Conservation (phyloP, 208 protist genomes). For the Trypanosoma platydactyli region DNA sequence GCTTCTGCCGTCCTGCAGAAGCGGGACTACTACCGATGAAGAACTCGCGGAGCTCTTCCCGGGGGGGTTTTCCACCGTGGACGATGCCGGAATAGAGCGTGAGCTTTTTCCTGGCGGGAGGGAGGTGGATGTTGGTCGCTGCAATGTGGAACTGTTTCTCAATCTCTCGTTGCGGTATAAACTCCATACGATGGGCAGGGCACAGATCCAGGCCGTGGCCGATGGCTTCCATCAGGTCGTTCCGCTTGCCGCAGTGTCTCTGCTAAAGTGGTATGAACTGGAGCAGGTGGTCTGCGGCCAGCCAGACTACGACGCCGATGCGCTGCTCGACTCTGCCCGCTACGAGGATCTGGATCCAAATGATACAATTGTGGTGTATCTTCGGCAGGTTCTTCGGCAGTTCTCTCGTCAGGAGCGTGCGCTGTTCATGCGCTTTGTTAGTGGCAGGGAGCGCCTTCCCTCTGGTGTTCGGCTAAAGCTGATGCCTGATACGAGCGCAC, state of each 20-base stretch:
- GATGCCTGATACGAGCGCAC: slow-evolving; percentile 57
- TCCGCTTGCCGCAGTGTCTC: slow-evolving; percentile 53
- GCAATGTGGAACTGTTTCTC: slow-evolving; percentile 71
- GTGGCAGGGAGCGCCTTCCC: slow-evolving; percentile 83
- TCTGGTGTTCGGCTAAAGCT: slow-evolving; percentile 77
- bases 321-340: slow-evolving; percentile 74
- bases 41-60: slow-evolving; percentile 58
- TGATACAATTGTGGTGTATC: slow-evolving; percentile 64
- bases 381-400: slow-evolving; percentile 75
- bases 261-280: slow-evolving; percentile 90
- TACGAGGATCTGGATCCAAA: slow-evolving; percentile 70
- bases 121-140: slow-evolving; percentile 42
- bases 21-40: slow-evolving; percentile 27
- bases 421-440: slow-evolving; percentile 92
- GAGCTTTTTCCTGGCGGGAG: slow-evolving; percentile 47
- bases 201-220: slow-evolving; percentile 66
- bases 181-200: slow-evolving; percentile 41
- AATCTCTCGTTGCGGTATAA: slow-evolving; percentile 54
- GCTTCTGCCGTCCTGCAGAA: slow-evolving; percentile 14
- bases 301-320: slow-evolving; percentile 88
- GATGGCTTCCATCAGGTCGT: slow-evolving; percentile 90
- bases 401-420: slow-evolving; percentile 83
- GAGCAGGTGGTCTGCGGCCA: slow-evolving; percentile 90
- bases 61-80: slow-evolving; percentile 68
- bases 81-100: slow-evolving; percentile 46